Evolutionary conservation across 2,329 filamentous ascomycete genomes (phyloP).

Genomic region (Neonectria faginata): DNA sequence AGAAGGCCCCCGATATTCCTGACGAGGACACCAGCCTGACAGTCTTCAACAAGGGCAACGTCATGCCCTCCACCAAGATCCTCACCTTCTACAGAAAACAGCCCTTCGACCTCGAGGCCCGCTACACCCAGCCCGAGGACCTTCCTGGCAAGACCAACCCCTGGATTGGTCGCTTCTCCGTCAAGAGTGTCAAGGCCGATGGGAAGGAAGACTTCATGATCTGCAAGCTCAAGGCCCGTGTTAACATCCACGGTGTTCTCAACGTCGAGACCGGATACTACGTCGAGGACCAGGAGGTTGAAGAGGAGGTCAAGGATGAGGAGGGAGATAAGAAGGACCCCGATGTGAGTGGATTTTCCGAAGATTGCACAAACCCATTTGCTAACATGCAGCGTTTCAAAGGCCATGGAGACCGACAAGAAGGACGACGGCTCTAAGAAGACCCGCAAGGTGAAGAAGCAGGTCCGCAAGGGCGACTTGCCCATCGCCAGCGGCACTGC

Average conservation of each 20-base stretch:
- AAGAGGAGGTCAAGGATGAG: slow-evolving; percentile 88
- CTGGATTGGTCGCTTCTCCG: slow-evolving; percentile 97
- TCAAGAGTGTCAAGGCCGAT: slow-evolving; percentile 96
- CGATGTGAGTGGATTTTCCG: slow-evolving; percentile 71
- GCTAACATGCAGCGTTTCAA: slow-evolving; percentile 43
- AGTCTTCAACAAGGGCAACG: slow-evolving; percentile 97
- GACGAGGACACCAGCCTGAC: slow-evolving; percentile 98
- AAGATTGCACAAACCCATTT: slow-evolving; percentile 25
- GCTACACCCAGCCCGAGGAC: slow-evolving; percentile 86
- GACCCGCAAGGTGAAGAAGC: slow-evolving; percentile 99
- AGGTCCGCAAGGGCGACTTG: slow-evolving; percentile 96
- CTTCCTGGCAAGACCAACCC: slow-evolving; percentile 91
- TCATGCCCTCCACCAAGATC: slow-evolving; percentile 98
- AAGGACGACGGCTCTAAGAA: slow-evolving; percentile 79
- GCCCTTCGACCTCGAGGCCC: slow-evolving; percentile 94
- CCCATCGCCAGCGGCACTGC: slow-evolving; percentile 86
- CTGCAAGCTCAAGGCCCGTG: slow-evolving; percentile 97
- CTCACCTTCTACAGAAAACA: slow-evolving; percentile 99
- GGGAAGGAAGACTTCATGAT: slow-evolving; percentile 98
- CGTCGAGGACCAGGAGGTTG: slow-evolving; percentile 96
- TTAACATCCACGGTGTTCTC: slow-evolving; percentile 95
- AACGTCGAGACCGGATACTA: slow-evolving; percentile 98
- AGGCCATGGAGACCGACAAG: slow-evolving; percentile 90
- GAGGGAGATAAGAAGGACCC: slow-evolving; percentile 73
- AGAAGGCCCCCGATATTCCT: slow-evolving; percentile 97